Conservation (phyloP, 352 stramenopile genomes). For the Phytophthora multivora region DNA sequence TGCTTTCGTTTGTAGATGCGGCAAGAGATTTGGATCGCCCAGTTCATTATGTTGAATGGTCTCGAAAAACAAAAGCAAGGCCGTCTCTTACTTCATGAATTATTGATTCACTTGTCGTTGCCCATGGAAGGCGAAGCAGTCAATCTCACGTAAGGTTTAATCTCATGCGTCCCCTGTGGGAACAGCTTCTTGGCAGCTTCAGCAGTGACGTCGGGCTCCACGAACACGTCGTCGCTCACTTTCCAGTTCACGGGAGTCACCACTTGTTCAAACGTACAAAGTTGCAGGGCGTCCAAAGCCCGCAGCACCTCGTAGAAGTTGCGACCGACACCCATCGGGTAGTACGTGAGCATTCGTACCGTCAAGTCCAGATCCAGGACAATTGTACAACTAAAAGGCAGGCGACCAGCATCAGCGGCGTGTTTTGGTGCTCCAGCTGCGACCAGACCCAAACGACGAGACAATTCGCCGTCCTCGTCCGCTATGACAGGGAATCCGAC, state of each 20-base stretch:
- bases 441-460: slow-evolving; percentile 60
- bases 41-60: no score
- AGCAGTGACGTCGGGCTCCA: slow-evolving; percentile 67
- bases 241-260: slow-evolving; percentile 88
- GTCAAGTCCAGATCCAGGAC: slow-evolving; percentile 80
- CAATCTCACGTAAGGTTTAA: slow-evolving; percentile 81
- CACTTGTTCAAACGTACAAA: slow-evolving; percentile 76
- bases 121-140: slow-evolving; percentile 70
- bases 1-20: no score
- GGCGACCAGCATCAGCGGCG: slow-evolving; percentile 51
- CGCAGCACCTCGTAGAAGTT: slow-evolving; percentile 86
- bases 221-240: slow-evolving; percentile 84
- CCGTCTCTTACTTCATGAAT: no score
- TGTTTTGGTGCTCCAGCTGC: slow-evolving; percentile 44
- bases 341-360: slow-evolving; percentile 66
- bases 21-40: no score
- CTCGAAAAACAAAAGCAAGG: no score
- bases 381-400: slow-evolving; percentile 72
- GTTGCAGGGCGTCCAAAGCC: slow-evolving; percentile 70
- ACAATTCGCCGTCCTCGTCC: slow-evolving; percentile 71
- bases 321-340: slow-evolving; percentile 68
- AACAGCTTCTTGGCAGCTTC: slow-evolving; percentile 83
- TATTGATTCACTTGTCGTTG: slow-evolving; percentile 43
- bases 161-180: slow-evolving; percentile 80
- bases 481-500: slow-evolving; percentile 72